phyloP scores from a whole-genome alignment of 1,284 basidiomycete species.

The Polyporus tsugae region DNA sequence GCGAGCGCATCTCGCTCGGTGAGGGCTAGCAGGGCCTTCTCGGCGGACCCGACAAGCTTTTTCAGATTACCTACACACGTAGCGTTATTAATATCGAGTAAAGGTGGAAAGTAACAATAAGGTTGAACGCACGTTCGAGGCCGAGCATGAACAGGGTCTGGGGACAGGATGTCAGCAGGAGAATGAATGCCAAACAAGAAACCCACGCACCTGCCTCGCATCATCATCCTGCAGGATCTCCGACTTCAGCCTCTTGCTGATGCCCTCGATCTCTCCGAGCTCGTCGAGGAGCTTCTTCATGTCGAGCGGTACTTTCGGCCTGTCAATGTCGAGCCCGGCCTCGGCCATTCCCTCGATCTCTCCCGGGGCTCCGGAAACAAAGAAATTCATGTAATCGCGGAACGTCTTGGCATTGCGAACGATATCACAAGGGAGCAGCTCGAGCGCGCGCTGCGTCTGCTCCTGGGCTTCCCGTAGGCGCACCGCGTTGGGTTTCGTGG shows the following conservation, averaged over 20 bases:
- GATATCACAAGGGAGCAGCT: conserved; percentile 58
- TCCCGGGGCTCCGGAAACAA: conserved; percentile 35
- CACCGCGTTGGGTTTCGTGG: conserved; percentile 8
- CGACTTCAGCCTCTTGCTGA: conserved; percentile 49
- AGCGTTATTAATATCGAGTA: neutral
- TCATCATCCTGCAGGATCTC: conserved; percentile 60
- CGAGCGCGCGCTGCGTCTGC: conserved; percentile 48
- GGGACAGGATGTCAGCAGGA: neutral
- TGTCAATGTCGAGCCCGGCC: conserved; percentile 22
- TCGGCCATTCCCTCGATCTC: conserved; percentile 23
- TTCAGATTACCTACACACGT: conserved; percentile 46
- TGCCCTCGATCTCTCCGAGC: conserved; percentile 48
- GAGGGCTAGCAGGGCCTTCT: conserved; percentile 49
- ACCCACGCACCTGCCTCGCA: conserved; percentile 52
- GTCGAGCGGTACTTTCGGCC: conserved; percentile 45
- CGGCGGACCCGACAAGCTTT: conserved; percentile 52
- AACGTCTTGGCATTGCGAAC: conserved; percentile 55
- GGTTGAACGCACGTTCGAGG: conserved; percentile 56
- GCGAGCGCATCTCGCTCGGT: conserved; percentile 46
- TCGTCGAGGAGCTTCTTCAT: conserved; percentile 57
- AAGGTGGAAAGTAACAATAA: neutral
- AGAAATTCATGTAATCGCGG: conserved; percentile 55
- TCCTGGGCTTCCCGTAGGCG: conserved; percentile 30
- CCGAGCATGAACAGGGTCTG: conserved; percentile 61
- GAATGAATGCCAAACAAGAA: too few relatives aligned